These are phyloP conservation scores for Salicornia ramosissima DNA, from an alignment of 148 eudicot species.

Conservation along the genomic window DNA sequence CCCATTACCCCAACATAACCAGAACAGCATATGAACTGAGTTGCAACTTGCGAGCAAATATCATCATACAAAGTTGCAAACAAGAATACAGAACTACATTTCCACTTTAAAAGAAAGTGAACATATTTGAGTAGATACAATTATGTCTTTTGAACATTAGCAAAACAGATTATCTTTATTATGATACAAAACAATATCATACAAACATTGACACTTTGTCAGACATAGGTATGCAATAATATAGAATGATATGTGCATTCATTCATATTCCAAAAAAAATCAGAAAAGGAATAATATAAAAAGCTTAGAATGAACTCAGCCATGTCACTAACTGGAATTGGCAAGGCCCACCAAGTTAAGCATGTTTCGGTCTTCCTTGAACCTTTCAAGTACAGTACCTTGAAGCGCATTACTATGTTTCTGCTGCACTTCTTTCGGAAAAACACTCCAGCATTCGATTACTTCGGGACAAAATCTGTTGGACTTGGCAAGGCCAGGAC, in stretches of 20 bases:
- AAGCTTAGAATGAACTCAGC: background rate
- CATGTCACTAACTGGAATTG: slow-evolving; percentile 55
- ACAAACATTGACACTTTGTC: background rate
- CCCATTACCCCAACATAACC: too few species aligned
- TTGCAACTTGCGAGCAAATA: too few species aligned
- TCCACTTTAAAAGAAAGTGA: background rate
- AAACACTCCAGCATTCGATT: slow-evolving; percentile 93
- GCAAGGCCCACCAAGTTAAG: slow-evolving; percentile 92
- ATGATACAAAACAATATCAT: background rate
- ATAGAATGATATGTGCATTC: background rate
- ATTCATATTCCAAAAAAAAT: too few species aligned
- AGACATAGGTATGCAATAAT: background rate
- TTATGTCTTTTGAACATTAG: background rate
- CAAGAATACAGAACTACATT: background rate
- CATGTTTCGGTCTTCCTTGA: slow-evolving; percentile 90
- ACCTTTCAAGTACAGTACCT: slow-evolving; percentile 82
- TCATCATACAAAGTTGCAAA: too few species aligned
- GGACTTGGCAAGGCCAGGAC: slow-evolving; percentile 64
- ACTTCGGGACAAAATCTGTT: slow-evolving; percentile 66
- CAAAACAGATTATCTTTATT: background rate
- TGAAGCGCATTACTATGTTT: slow-evolving; percentile 33
- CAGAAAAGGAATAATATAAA: too few species aligned
- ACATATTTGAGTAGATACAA: background rate
- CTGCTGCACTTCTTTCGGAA: slow-evolving; percentile 44
- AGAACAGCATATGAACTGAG: too few species aligned